These are phyloP conservation scores for Nicotiana knightiana DNA, from an alignment of 257 asterid species.

Conservation along the genomic window DNA sequence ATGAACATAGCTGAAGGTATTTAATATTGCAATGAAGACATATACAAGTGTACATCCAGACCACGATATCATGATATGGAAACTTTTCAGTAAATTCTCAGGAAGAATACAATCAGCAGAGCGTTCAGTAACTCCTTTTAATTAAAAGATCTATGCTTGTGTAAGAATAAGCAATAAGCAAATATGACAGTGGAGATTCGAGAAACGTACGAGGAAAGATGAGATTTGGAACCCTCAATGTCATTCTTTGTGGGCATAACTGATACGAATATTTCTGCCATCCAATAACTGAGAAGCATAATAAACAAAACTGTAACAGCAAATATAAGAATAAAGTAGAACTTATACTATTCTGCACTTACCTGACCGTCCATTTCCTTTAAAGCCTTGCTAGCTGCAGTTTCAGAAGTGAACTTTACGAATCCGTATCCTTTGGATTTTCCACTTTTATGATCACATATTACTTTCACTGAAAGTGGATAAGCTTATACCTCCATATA, in stretches of 20 bases:
- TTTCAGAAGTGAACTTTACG: constrained; percentile 42
- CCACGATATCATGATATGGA: background rate
- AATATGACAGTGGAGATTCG: background rate
- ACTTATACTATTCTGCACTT: background rate
- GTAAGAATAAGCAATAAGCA: background rate
- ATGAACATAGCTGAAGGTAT: background rate
- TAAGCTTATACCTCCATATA: constrained; percentile 4
- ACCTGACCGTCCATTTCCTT: constrained; percentile 72
- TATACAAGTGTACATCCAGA: background rate
- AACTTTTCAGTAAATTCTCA: background rate
- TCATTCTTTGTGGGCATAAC: constrained; percentile 32
- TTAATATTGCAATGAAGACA: background rate
- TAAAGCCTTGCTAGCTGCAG: constrained; percentile 56
- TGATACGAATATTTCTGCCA: constrained; percentile 61
- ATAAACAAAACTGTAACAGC: background rate
- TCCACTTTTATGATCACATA: constrained; percentile 63
- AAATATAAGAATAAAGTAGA: background rate
- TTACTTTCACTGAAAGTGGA: constrained; percentile 50
- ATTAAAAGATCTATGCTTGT: background rate
- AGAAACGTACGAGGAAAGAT: background rate
- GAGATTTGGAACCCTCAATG: constrained; percentile 6
- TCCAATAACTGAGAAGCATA: constrained; percentile 45
- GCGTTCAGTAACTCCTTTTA: background rate
- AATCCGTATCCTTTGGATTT: constrained; percentile 81
- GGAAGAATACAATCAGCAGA: background rate